phyloP scores from a whole-genome alignment of 257 asterid species.

The Datura wrightii region DNA sequence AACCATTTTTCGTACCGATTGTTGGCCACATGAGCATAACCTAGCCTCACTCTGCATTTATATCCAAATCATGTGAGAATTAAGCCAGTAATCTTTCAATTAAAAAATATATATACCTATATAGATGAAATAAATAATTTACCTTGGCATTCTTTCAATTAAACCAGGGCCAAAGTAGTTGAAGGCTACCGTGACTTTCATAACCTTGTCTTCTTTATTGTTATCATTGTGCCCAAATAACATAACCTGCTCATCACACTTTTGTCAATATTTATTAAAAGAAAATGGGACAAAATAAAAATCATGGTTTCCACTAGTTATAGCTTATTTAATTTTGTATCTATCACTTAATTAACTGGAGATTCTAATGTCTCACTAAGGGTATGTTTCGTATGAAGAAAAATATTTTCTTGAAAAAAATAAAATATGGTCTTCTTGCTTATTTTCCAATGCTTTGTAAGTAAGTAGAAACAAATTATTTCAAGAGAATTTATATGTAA shows the following conservation, averaged over 20 bases:
- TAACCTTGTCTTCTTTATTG: conserved; percentile 59
- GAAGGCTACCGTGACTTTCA: conserved; percentile 77
- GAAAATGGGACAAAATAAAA: neutral
- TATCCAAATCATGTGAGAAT: conserved; percentile 19
- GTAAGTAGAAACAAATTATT: too few relatives aligned
- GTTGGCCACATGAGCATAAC: conserved; percentile 85
- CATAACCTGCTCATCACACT: conserved; percentile 46
- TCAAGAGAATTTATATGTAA: too few relatives aligned
- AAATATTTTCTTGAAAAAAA: too few relatives aligned
- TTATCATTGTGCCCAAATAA: conserved; percentile 72
- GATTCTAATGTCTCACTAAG: neutral
- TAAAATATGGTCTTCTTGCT: neutral
- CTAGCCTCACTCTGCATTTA: conserved; percentile 67
- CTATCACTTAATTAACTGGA: neutral
- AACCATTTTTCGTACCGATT: conserved; percentile 75
- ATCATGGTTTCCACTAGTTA: neutral
- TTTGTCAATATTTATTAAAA: neutral
- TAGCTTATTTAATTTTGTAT: neutral
- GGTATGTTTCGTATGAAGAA: neutral
- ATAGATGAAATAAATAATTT: neutral
- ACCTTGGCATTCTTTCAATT: conserved; percentile 89
- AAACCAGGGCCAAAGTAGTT: conserved; percentile 92
- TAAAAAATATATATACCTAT: neutral
- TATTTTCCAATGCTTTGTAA: neutral
- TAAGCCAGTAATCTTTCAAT: neutral